These are phyloP conservation scores for Rhodotorula taiwanensis DNA, from an alignment of 768 basidiomycete genomes.

Conservation along the genomic window DNA sequence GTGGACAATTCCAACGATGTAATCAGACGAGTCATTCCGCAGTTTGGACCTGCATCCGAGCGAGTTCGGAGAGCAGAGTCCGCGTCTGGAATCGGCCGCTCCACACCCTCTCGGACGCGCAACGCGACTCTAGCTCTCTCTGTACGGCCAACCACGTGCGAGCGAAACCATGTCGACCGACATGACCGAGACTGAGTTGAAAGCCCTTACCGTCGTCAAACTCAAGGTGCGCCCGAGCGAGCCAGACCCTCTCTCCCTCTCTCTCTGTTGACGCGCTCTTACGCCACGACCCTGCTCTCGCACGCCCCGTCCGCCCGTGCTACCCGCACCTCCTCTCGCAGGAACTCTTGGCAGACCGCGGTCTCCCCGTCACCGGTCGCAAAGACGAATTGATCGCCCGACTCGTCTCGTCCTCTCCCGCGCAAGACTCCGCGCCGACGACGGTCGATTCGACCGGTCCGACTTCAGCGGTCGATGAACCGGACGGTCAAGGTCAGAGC, in stretches of 20 bases:
- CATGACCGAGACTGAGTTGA: constrained; percentile 21
- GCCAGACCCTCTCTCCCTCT: too few relatives aligned
- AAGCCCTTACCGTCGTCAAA: constrained; percentile 41
- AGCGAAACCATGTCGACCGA: background rate
- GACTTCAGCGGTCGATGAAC: constrained; percentile 10
- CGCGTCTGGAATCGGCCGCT: too few relatives aligned
- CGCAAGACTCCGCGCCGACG: constrained; percentile 1
- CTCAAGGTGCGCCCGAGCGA: constrained; percentile 40
- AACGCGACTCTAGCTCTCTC: background rate
- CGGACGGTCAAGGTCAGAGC: constrained; percentile 4
- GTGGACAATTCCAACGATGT: too few relatives aligned
- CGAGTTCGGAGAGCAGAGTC: too few relatives aligned
- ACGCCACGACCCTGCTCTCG: background rate
- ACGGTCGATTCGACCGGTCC: constrained; percentile 16
- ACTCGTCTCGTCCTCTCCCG: constrained; percentile 29
- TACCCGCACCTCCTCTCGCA: background rate
- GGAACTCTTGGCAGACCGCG: constrained; percentile 34
- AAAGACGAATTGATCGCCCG: constrained; percentile 42
- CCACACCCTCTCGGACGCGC: too few relatives aligned
- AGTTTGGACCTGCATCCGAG: too few relatives aligned
- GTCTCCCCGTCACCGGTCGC: constrained; percentile 37
- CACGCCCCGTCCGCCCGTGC: background rate
- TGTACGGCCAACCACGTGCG: too few relatives aligned
- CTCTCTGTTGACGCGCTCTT: too few relatives aligned
- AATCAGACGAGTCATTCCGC: too few relatives aligned